Base-by-base conservation (phyloP, 179 eudicot genomes). In the Beta lomatogona region DNA sequence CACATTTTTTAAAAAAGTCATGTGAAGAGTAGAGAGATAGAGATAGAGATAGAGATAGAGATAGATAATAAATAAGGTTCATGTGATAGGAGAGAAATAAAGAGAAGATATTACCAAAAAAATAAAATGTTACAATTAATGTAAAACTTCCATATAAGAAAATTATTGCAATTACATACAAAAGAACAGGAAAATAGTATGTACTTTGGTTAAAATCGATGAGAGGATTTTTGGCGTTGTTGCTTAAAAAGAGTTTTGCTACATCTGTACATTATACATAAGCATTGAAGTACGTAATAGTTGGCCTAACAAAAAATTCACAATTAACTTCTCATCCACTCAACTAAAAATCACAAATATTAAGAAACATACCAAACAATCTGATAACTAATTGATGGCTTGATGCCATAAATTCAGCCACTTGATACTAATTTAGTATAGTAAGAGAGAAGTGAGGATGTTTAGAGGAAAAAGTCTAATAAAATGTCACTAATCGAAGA, bases 351-450 rank as follows among this genome's bases (percentile, higher is more conserved):
- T 22, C n/a, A 72, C 41, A 21, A 4, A 22, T 14, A 21, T 21
- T 48, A 41, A 25, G 31, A 48, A 71, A 71, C 59, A 28, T 71
- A 50, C 36, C 76, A 25, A 72, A 41, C 52, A 76, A 31, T 76
- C 31, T 25, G 77, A 73, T 57, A 73, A 53, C 21, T n/a, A 44
- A 58, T 53, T 50, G 45, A 55, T 55, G 19, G 59, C 59, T 55
- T 55, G 59, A 14, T 22, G 76, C 67, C 78, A 44, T 75, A 59
- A 73, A 59, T 36, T 57, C 16, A 75, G 44, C 77, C 66, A 75
- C 77, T 55, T 75, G 66, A 55, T 75, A 28, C 36, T 72, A 52
- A 31, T 54, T 53, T n/a, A 79, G n/a, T 45, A 46, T 71, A 36
- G 11, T 48, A 69, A 69, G 73, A 69, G 28, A 48, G n/a, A 14